A percentile compares a stretch with the other conserved stretches of the same genome.
Conservation (phyloP, 257 asterid genomes). For the Capsicum pubescens region DNA sequence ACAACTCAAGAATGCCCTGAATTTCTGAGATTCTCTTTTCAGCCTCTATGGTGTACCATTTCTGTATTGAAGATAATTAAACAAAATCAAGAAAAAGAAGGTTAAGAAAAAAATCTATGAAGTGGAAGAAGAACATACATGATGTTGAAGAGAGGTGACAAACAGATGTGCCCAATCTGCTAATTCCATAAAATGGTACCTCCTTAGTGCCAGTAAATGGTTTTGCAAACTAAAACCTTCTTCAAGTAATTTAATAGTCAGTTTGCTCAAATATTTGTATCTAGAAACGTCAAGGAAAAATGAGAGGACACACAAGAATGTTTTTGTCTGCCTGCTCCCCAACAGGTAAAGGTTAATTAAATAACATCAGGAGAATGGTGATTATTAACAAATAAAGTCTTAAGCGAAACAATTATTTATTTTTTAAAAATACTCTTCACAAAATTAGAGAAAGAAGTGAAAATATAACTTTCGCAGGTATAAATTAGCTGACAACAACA, state of each 20-base stretch:
- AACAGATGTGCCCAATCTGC: conserved; percentile 99
- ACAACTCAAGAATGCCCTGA: conserved; percentile 88
- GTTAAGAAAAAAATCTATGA: conserved; percentile 32
- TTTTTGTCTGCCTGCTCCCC: not conserved
- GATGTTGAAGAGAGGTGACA: conserved; percentile 80
- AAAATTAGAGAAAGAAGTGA: not conserved
- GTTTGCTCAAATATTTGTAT: conserved; percentile 79
- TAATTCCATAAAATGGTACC: conserved; percentile 92
- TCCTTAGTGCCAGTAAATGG: conserved; percentile 79
- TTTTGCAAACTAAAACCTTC: conserved; percentile 89
- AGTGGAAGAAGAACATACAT: conserved; percentile 53
- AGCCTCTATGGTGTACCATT: conserved; percentile 79
- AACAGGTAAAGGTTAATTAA: conserved; percentile 11
- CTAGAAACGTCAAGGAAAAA: conserved; percentile 71
- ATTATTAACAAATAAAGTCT: not conserved
- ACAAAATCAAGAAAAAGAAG: conserved; percentile 41
- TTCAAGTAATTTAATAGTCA: conserved; percentile 85
- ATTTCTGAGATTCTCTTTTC: conserved; percentile 86
- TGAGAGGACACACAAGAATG: conserved; percentile 6
- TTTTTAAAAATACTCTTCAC: not conserved
- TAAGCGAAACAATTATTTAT: not conserved
- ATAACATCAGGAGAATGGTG: not conserved
- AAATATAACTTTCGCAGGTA: not conserved
- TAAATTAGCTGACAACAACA: not conserved
- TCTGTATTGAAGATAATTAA: conserved; percentile 54